Percentiles rank a stretch among this genome's conserved stretches.
Conservation (phyloP, 495 filamentous ascomycete genomes). For the Friedmanniomyces endolithicus region DNA sequence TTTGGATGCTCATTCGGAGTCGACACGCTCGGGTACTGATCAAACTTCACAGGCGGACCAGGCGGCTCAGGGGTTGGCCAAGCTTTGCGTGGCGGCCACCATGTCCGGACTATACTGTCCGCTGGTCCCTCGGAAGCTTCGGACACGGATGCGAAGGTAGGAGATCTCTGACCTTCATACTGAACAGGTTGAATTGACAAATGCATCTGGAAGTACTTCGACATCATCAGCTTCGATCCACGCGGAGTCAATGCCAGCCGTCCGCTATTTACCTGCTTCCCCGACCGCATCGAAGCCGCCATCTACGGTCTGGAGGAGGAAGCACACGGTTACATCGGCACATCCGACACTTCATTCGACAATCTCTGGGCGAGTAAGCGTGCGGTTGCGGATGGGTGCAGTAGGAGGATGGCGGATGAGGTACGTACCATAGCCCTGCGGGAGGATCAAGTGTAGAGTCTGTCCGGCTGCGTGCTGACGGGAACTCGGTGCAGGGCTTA, state of each 20-base stretch:
- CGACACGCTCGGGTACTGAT: neutral
- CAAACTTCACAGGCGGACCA: slow-evolving; percentile 27
- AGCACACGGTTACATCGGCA: slow-evolving; percentile 25
- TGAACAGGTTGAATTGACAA: slow-evolving; percentile 36
- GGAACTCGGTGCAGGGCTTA: slow-evolving; percentile 29
- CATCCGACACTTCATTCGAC: slow-evolving; percentile 29
- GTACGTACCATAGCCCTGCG: slow-evolving; percentile 10
- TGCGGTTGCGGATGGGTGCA: slow-evolving; percentile 21
- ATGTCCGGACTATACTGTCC: slow-evolving; percentile 22
- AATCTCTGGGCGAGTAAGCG: slow-evolving; percentile 28
- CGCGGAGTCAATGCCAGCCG: slow-evolving; percentile 28
- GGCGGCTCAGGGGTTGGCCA: slow-evolving; percentile 33
- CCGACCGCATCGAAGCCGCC: slow-evolving; percentile 9
- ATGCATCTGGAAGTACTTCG: slow-evolving; percentile 33
- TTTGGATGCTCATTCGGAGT: neutral
- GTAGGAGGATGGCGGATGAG: slow-evolving; percentile 1
- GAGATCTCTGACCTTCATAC: slow-evolving; percentile 28
- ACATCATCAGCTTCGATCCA: slow-evolving; percentile 44
- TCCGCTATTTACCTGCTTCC: slow-evolving; percentile 38
- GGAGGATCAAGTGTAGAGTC: too few relatives aligned
- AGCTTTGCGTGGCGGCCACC: slow-evolving; percentile 16
- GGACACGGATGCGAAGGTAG: slow-evolving; percentile 37
- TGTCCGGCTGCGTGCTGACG: neutral
- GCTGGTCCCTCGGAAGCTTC: slow-evolving; percentile 5
- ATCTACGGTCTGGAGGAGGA: slow-evolving; percentile 21